Conservation (phyloP, 139 green algal genomes). For the Gonium pectorale region DNA sequence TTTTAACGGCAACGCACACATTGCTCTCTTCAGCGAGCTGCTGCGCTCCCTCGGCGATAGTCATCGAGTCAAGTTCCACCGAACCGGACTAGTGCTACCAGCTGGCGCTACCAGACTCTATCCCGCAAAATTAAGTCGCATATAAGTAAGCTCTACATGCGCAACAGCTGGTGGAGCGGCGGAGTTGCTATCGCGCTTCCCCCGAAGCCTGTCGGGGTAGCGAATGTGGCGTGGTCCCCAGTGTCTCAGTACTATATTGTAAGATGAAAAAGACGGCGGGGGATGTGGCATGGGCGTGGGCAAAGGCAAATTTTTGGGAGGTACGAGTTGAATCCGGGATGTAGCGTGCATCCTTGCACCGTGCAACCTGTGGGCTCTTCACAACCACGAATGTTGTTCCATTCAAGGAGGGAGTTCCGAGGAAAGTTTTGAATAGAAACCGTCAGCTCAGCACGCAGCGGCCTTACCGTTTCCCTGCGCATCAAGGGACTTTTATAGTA, state of each 20-base stretch:
- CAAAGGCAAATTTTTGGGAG: not conserved
- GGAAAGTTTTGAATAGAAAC: not conserved
- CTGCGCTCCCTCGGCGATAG: not conserved
- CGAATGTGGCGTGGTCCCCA: not conserved
- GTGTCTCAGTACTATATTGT: too few relatives aligned
- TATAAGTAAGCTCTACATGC: not conserved
- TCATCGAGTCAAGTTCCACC: not conserved
- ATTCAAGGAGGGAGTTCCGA: not conserved
- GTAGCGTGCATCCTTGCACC: too few relatives aligned
- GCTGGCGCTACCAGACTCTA: too few relatives aligned
- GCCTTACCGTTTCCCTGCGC: not conserved
- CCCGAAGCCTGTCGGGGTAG: not conserved
- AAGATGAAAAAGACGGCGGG: too few relatives aligned
- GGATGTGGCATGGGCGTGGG: too few relatives aligned
- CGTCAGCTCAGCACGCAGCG: not conserved
- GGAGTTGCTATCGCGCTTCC: not conserved
- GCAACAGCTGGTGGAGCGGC: not conserved
- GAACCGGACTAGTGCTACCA: not conserved
- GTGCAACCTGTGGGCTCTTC: not conserved
- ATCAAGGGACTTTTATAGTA: not conserved
- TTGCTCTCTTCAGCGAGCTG: slow-evolving; percentile 11
- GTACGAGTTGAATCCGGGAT: too few relatives aligned
- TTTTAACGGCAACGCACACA: slow-evolving; percentile 86
- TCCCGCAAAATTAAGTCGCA: too few relatives aligned
- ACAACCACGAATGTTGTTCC: not conserved